A percentile compares a stretch with the other conserved stretches of the same genome.
These are phyloP conservation scores for Asterophora lycoperdoides DNA, from an alignment of 768 basidiomycete species.

Conservation along the genomic window DNA sequence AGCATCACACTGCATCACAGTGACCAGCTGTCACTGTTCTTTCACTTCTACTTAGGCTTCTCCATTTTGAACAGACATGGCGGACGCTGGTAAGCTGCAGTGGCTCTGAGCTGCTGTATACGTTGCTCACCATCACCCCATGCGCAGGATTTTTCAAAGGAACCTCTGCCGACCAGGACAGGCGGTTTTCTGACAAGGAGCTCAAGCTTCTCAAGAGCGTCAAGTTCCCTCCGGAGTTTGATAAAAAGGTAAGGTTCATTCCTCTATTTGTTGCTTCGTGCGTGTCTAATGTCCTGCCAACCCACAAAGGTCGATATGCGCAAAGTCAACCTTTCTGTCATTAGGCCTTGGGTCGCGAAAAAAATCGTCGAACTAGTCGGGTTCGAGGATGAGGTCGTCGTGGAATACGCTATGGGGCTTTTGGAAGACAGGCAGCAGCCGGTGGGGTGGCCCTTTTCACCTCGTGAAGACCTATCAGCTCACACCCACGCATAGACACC, in stretches of 20 bases:
- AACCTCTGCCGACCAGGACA: conserved; percentile 86
- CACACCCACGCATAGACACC: conserved; percentile 50
- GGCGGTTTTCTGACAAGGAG: conserved; percentile 94
- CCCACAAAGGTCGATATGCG: conserved; percentile 81
- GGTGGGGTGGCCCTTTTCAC: conserved; percentile 35
- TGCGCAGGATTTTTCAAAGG: conserved; percentile 81
- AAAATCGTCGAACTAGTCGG: conserved; percentile 87
- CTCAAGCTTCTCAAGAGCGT: conserved; percentile 80
- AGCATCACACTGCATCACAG: too few relatives aligned
- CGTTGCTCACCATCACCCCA: conserved; percentile 17
- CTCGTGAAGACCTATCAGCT: not conserved
- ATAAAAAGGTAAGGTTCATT: conserved; percentile 63
- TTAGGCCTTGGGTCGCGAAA: conserved; percentile 94
- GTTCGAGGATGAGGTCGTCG: conserved; percentile 94
- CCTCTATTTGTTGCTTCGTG: too few relatives aligned
- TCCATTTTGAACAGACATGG: conserved; percentile 33
- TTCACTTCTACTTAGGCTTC: not conserved
- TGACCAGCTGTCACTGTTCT: too few relatives aligned
- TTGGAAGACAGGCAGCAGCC: conserved; percentile 82
- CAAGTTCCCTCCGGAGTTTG: conserved; percentile 88
- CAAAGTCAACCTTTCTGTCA: conserved; percentile 89
- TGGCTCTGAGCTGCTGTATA: conserved; percentile 16
- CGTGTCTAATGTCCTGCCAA: too few relatives aligned
- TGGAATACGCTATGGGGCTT: conserved; percentile 94
- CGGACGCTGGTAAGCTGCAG: conserved; percentile 50